A percentile compares a stretch with the other conserved stretches of the same genome.
These are phyloP conservation scores for Tricholoma saponaceum DNA, from an alignment of 768 basidiomycete species.

Conservation along the genomic window DNA sequence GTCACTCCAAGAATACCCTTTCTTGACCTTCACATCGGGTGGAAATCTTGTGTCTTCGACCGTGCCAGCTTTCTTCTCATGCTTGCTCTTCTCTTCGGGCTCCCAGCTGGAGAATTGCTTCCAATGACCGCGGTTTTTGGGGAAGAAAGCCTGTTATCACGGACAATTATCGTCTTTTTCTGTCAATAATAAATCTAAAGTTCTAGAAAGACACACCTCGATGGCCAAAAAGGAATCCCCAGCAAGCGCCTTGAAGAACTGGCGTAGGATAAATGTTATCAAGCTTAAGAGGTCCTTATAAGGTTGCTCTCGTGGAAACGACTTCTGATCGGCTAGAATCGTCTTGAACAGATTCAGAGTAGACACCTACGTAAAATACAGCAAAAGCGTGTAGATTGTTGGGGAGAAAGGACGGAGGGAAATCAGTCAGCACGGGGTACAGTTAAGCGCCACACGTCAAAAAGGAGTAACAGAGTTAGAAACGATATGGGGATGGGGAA, in stretches of 20 bases:
- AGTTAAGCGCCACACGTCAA: slow-evolving; percentile 18
- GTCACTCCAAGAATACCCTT: slow-evolving; percentile 85
- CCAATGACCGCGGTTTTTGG: slow-evolving; percentile 84
- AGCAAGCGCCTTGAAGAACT: slow-evolving; percentile 90
- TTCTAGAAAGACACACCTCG: slow-evolving; percentile 54
- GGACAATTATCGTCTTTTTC: background rate
- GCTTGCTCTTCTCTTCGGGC: slow-evolving; percentile 42
- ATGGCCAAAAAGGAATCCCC: slow-evolving; percentile 85
- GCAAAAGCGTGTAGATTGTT: slow-evolving; percentile 4
- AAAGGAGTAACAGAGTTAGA: slow-evolving; percentile 3
- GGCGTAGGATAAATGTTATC: slow-evolving; percentile 82
- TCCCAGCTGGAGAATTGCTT: slow-evolving; percentile 81
- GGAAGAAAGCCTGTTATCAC: slow-evolving; percentile 69
- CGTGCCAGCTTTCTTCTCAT: slow-evolving; percentile 23
- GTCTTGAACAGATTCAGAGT: slow-evolving; percentile 84
- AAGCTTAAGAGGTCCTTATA: slow-evolving; percentile 81
- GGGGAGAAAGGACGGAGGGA: background rate
- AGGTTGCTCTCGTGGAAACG: slow-evolving; percentile 73
- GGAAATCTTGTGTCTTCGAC: slow-evolving; percentile 45
- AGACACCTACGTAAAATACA: slow-evolving; percentile 61
- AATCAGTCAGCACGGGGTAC: slow-evolving; percentile 10
- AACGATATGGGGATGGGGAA: background rate
- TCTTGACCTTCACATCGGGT: slow-evolving; percentile 77
- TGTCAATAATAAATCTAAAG: slow-evolving; percentile 2
- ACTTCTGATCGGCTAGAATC: slow-evolving; percentile 77